Evolutionary conservation across 2,329 filamentous ascomycete genomes (phyloP).

Genomic region (Pseudogymnoascus pannorum): DNA sequence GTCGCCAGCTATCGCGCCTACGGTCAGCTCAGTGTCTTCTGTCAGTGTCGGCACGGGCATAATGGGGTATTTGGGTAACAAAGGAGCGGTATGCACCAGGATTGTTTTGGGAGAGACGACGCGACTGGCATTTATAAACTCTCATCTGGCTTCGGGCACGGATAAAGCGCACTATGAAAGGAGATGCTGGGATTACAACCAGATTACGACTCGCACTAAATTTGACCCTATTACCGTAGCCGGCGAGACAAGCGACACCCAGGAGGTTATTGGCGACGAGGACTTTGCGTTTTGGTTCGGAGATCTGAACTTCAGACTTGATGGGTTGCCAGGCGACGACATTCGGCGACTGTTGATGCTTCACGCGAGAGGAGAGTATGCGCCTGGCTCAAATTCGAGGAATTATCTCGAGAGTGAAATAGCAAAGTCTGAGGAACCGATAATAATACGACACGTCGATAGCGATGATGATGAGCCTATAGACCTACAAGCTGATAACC

Average conservation of each 20-base stretch:
- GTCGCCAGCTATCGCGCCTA: slow-evolving; percentile 64
- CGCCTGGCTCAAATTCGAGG: slow-evolving; percentile 38
- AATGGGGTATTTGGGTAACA: slow-evolving; percentile 92
- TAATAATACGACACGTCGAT: slow-evolving; percentile 36
- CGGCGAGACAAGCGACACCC: slow-evolving; percentile 58
- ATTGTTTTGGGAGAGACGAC: slow-evolving; percentile 87
- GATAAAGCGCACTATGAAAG: slow-evolving; percentile 72
- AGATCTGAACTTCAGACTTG: slow-evolving; percentile 89
- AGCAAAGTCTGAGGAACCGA: slow-evolving; percentile 41
- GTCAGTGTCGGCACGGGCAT: slow-evolving; percentile 81
- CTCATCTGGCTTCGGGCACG: slow-evolving; percentile 79
- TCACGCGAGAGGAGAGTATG: slow-evolving; percentile 74
- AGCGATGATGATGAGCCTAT: slow-evolving; percentile 40
- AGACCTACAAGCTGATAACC: slow-evolving; percentile 22
- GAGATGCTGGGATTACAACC: slow-evolving; percentile 80
- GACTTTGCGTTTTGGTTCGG: slow-evolving; percentile 96
- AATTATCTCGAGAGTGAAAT: slow-evolving; percentile 29
- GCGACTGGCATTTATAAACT: slow-evolving; percentile 81
- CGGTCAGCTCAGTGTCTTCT: slow-evolving; percentile 74
- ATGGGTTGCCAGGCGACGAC: slow-evolving; percentile 82
- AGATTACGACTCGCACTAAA: slow-evolving; percentile 67
- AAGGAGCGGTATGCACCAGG: slow-evolving; percentile 77
- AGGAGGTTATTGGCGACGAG: slow-evolving; percentile 72
- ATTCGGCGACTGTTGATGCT: slow-evolving; percentile 77
- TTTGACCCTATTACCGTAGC: slow-evolving; percentile 67